These are phyloP conservation scores for Massarina eburnea DNA, from an alignment of 2,329 filamentous ascomycete genomes.

Conservation along the genomic window DNA sequence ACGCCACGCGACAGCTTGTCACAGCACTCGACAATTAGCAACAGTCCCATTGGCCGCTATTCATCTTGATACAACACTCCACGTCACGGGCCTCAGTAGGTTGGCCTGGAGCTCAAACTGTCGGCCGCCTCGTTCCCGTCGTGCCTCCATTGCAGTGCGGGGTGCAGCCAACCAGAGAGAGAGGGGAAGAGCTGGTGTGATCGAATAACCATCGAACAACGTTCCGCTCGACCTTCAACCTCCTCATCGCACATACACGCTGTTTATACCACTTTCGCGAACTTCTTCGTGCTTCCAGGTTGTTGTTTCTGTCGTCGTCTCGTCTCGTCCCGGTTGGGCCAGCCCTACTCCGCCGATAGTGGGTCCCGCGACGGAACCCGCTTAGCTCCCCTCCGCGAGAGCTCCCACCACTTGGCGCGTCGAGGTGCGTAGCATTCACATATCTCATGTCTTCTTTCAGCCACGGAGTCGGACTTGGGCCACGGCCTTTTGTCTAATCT, in stretches of 20 bases:
- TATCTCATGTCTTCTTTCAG: conserved; percentile 1
- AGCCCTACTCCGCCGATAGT: conserved; percentile 3
- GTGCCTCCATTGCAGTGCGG: conserved; percentile 9
- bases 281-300: not conserved
- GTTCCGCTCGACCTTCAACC: conserved; percentile 3
- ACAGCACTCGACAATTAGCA: not conserved
- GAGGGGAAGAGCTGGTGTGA: not conserved
- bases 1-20: not conserved
- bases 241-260: not conserved
- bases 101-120: not conserved
- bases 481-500: conserved; percentile 4
- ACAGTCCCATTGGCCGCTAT: conserved; percentile 4
- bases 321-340: not conserved
- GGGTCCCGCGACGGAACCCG: not conserved
- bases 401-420: not conserved
- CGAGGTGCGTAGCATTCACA: not conserved
- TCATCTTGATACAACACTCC: conserved; percentile 1
- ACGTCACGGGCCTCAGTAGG: conserved; percentile 3
- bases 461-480: not conserved
- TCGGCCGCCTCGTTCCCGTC: not conserved
- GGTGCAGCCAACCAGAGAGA: conserved; percentile 9
- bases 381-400: conserved; percentile 5
- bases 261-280: not conserved
- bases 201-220: not conserved
- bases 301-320: not conserved